phyloP scores from a whole-genome alignment of 768 basidiomycete species.

The Phylloporus scabripes region DNA sequence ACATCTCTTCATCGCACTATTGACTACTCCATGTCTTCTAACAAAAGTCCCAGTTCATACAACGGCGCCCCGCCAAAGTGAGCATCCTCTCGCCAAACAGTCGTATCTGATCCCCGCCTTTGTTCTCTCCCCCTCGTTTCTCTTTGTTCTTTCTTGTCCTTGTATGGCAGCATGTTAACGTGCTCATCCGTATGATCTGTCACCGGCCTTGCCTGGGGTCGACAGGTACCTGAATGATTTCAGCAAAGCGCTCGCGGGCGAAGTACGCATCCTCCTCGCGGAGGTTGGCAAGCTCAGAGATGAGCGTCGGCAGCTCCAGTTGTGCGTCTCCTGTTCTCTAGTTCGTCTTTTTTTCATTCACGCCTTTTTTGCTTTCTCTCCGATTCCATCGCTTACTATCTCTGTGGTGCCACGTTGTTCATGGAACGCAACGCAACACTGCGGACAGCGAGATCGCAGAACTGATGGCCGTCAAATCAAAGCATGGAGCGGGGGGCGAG shows the following conservation, averaged over 20 bases:
- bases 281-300: constrained; percentile 59
- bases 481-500: constrained; percentile 76
- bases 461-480: constrained; percentile 76
- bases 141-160: neutral
- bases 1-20: neutral
- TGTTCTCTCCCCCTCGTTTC: neutral
- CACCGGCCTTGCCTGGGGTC: neutral
- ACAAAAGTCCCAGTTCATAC: constrained; percentile 28
- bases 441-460: constrained; percentile 73
- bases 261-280: constrained; percentile 56
- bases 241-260: constrained; percentile 55
- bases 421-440: neutral
- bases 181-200: neutral
- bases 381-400: neutral
- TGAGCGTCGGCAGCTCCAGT: constrained; percentile 52
- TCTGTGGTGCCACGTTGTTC: neutral
- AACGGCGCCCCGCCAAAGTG: constrained; percentile 33
- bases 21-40: constrained; percentile 27
- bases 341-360: neutral
- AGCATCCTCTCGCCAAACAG: constrained; percentile 10
- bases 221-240: constrained; percentile 53
- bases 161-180: constrained; percentile 5
- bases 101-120: neutral
- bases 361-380: neutral
- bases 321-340: constrained; percentile 34